These are phyloP conservation scores for Cnidoscolus chayamansa DNA, from an alignment of 441 rosid genomes.

Conservation along the genomic window DNA sequence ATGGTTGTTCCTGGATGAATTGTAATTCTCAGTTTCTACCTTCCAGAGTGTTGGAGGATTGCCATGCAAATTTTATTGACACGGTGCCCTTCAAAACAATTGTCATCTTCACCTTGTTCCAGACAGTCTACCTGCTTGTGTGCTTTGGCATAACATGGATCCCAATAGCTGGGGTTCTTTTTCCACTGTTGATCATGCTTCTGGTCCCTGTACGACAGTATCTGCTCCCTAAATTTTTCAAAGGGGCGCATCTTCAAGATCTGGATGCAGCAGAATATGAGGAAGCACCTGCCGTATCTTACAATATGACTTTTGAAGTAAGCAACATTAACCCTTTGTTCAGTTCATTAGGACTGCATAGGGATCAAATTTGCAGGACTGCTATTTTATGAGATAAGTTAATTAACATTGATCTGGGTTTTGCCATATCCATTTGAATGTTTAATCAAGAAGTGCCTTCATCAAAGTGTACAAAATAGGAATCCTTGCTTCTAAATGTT, in stretches of 20 bases:
- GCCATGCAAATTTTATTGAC: constrained; percentile 60
- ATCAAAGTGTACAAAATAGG: background rate
- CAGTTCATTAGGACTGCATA: background rate
- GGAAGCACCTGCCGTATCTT: constrained; percentile 65
- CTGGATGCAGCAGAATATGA: constrained; percentile 79
- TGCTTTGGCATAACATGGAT: constrained; percentile 84
- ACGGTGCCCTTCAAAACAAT: constrained; percentile 67
- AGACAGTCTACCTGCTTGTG: constrained; percentile 52
- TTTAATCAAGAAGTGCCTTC: constrained; percentile 4
- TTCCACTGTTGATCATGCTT: constrained; percentile 74
- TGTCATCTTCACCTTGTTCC: constrained; percentile 62
- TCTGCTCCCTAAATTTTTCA: constrained; percentile 62
- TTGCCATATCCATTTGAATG: constrained; percentile 1
- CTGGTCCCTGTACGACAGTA: constrained; percentile 71
- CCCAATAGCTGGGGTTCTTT: constrained; percentile 74
- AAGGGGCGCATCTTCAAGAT: constrained; percentile 69
- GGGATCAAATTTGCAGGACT: background rate
- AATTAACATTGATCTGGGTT: background rate
- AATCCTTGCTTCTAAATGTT: background rate
- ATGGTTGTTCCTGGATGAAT: constrained; percentile 9
- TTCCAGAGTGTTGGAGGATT: constrained; percentile 56
- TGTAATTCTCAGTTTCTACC: constrained; percentile 16
- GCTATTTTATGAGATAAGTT: background rate
- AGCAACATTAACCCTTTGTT: constrained; percentile 24
- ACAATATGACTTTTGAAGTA: constrained; percentile 54